Evolutionary conservation across 768 basidiomycete genomes (phyloP).

Genomic region (Hypholoma fasciculare): DNA sequence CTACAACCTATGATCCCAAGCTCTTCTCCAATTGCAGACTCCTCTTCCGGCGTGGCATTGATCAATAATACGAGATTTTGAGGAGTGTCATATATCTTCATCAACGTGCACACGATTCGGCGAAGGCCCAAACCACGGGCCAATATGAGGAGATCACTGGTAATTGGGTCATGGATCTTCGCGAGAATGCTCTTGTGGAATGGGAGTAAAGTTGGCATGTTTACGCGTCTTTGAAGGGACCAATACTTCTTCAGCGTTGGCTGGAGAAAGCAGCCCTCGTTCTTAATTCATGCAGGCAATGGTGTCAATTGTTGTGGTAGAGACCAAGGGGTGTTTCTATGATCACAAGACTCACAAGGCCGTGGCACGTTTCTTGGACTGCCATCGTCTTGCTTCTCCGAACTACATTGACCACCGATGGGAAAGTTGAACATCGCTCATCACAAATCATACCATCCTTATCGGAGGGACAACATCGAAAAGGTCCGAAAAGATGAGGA

Average conservation of each 20-base stretch:
- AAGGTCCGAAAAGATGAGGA: conserved; percentile 81
- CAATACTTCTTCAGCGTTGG: too few relatives aligned
- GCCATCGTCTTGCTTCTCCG: neutral
- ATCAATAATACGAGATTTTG: conserved; percentile 84
- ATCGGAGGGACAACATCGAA: conserved; percentile 82
- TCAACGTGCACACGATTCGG: conserved; percentile 77
- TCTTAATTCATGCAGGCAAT: neutral
- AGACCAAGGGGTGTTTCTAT: too few relatives aligned
- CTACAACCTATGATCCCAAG: conserved; percentile 90
- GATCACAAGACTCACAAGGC: too few relatives aligned
- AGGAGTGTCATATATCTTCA: conserved; percentile 91
- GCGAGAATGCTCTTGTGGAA: conserved; percentile 72
- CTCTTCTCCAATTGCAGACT: conserved; percentile 89
- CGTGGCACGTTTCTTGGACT: neutral
- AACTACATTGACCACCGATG: conserved; percentile 33
- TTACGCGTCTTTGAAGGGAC: neutral
- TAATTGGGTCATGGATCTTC: conserved; percentile 71
- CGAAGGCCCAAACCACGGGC: conserved; percentile 92
- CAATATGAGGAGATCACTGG: conserved; percentile 72
- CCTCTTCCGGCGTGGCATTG: conserved; percentile 84
- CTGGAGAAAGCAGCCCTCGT: neutral
- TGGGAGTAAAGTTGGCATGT: conserved; percentile 54
- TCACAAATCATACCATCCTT: conserved; percentile 90
- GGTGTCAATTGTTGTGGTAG: neutral
- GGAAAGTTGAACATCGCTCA: conserved; percentile 89